Conservation (phyloP, 305 asterid species). For the Fraxinus albicans region DNA sequence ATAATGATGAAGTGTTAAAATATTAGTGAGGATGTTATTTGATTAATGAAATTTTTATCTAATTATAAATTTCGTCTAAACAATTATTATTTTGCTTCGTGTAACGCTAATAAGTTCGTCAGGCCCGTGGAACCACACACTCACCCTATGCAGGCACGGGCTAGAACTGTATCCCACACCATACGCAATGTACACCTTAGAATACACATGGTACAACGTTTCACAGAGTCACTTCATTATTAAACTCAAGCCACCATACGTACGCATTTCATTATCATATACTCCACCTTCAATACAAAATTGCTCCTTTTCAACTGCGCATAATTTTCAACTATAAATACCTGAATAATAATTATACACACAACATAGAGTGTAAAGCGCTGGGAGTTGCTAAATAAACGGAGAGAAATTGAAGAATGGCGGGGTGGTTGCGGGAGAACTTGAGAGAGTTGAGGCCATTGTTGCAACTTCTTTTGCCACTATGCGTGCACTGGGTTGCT, state of each 20-base stretch:
- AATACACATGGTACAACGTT: slow-evolving; percentile 33
- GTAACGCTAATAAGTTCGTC: background rate
- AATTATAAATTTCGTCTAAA: no score
- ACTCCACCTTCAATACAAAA: background rate
- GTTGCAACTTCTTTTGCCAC: slow-evolving; percentile 60
- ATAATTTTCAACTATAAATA: background rate
- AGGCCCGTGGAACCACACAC: slow-evolving; percentile 45
- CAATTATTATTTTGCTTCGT: background rate
- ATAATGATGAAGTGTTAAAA: no score
- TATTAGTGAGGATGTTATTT: no score
- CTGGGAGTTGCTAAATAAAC: background rate
- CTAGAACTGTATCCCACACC: slow-evolving; percentile 22
- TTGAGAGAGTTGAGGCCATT: slow-evolving; percentile 55
- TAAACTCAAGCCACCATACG: slow-evolving; percentile 1
- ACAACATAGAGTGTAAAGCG: background rate
- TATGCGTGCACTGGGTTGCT: slow-evolving; percentile 83
- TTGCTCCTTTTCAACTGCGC: background rate
- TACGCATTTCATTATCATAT: background rate
- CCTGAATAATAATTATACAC: background rate
- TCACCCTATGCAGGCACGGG: slow-evolving; percentile 35
- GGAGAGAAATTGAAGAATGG: slow-evolving; percentile 11
- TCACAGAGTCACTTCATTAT: background rate
- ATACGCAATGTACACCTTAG: slow-evolving; percentile 15
- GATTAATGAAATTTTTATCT: no score
- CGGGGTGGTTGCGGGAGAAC: slow-evolving; percentile 32